Conservation (phyloP, 2,329 filamentous ascomycete genomes). For the Ilyonectria sp. region DNA sequence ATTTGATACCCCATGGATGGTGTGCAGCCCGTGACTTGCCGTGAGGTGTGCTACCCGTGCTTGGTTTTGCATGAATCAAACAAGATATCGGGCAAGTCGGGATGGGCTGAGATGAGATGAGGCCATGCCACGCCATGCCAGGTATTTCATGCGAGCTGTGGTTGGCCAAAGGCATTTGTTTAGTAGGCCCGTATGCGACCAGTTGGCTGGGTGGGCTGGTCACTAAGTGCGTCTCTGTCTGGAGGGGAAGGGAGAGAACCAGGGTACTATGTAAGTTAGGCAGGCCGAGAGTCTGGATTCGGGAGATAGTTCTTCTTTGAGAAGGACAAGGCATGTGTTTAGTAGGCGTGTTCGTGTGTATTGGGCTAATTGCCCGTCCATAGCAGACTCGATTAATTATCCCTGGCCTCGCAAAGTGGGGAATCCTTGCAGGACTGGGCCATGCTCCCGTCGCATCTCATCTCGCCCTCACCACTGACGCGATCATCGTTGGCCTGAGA, state of each 20-base stretch:
- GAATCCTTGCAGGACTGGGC: constrained; percentile 20
- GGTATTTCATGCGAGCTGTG: constrained; percentile 13
- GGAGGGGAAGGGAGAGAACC: neutral
- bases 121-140: constrained; percentile 17
- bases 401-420: constrained; percentile 16
- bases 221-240: neutral
- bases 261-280: neutral
- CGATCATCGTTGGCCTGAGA: neutral
- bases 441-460: neutral
- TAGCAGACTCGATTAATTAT: neutral
- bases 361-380: neutral
- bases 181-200: constrained; percentile 11
- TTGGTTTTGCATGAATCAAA: constrained; percentile 15
- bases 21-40: neutral
- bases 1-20: constrained; percentile 39
- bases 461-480: neutral
- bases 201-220: neutral
- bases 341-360: neutral
- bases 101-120: constrained; percentile 20
- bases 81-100: neutral
- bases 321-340: neutral
- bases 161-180: neutral
- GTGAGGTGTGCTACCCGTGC: neutral
- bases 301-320: neutral
- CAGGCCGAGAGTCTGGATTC: neutral